These are phyloP conservation scores for Penicillium sp. DNA, from an alignment of 2,329 filamentous ascomycete species.

Conservation along the genomic window DNA sequence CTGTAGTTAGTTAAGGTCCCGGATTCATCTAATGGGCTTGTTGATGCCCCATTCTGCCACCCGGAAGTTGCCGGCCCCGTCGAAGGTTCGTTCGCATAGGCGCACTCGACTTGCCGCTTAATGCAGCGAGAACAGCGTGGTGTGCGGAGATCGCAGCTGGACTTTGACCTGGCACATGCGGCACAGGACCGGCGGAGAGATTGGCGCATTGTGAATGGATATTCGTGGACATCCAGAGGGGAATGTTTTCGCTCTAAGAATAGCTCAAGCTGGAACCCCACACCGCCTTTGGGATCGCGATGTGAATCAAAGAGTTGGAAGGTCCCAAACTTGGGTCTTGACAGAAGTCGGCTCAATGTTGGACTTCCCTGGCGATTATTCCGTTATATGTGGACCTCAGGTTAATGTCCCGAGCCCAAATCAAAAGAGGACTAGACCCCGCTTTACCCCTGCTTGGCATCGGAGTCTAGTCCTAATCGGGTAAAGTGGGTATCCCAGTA, in stretches of 20 bases:
- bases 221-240: neutral
- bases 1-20: conserved; percentile 24
- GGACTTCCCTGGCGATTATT: neutral
- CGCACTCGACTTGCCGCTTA: conserved; percentile 48
- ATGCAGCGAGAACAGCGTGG: conserved; percentile 56
- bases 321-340: neutral
- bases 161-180: conserved; percentile 56
- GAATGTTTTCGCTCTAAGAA: neutral
- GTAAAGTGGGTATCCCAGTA: conserved; percentile 1
- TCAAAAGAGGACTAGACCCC: conserved; percentile 25
- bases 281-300: neutral
- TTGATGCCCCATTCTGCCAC: conserved; percentile 4
- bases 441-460: conserved; percentile 4
- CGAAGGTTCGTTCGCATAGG: conserved; percentile 55
- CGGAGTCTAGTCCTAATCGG: conserved; percentile 25
- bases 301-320: neutral
- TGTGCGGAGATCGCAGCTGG: conserved; percentile 54
- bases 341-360: neutral
- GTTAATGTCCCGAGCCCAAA: neutral
- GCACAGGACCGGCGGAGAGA: conserved; percentile 58
- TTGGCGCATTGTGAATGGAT: conserved; percentile 45
- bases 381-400: neutral
- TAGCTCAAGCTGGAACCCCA: neutral
- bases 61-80: conserved; percentile 24
- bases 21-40: conserved; percentile 1